Evolutionary conservation across 805 yeast species (phyloP).

Genomic region (Candida cerambycidarum): DNA sequence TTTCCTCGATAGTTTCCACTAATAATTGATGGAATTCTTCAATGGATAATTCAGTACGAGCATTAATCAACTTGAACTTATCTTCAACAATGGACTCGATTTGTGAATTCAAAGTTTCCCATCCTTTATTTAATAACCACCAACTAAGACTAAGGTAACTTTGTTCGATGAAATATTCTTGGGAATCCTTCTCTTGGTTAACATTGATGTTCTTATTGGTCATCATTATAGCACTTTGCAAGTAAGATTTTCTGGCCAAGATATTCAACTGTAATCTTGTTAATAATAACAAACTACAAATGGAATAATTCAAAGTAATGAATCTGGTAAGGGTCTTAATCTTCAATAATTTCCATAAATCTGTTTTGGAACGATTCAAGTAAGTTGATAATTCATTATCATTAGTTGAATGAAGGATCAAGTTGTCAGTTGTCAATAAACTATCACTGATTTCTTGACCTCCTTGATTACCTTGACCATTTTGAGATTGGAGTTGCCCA

Average conservation of each 20-base stretch:
- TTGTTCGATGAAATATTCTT: conserved; percentile 66
- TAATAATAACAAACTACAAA: conserved; percentile 68
- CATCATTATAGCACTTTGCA: conserved; percentile 71
- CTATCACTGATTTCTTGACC: conserved; percentile 38
- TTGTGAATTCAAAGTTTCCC: conserved; percentile 54
- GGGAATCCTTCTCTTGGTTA: conserved; percentile 17
- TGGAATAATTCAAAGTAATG: conserved; percentile 66
- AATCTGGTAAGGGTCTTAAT: conserved; percentile 70
- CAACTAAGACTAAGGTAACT: conserved; percentile 84
- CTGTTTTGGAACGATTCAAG: conserved; percentile 34
- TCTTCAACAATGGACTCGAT: conserved; percentile 58
- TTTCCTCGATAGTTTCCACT: conserved; percentile 22
- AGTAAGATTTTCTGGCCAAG: conserved; percentile 80
- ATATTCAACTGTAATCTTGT: conserved; percentile 86
- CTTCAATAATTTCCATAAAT: conserved; percentile 84
- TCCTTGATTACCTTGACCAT: too few species aligned
- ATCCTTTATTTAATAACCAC: conserved; percentile 92
- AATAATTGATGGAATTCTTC: conserved; percentile 52
- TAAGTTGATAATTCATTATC: conserved; percentile 24
- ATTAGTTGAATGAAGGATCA: conserved; percentile 25
- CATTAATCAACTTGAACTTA: conserved; percentile 63
- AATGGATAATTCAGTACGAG: conserved; percentile 67
- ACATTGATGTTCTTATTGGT: conserved; percentile 48
- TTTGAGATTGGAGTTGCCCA: neutral
- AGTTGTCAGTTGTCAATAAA: conserved; percentile 43